Conservation (phyloP, 2,329 filamentous ascomycete species). For the Diaporthe citri region DNA sequence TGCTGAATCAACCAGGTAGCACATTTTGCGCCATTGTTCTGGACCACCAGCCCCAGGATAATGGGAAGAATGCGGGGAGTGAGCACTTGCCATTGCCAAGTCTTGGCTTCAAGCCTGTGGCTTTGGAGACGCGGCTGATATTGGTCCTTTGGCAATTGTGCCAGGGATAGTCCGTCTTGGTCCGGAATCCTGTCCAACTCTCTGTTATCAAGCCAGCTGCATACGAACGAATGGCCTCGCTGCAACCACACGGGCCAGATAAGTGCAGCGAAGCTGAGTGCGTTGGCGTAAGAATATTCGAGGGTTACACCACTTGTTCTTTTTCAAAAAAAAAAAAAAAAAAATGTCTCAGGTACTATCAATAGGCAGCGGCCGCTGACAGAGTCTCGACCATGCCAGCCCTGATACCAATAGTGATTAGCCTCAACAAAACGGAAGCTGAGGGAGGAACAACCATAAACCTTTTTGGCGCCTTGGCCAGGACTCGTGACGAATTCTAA, state of each 20-base stretch:
- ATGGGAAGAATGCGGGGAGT: slow-evolving; percentile 26
- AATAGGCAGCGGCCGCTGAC: slow-evolving; percentile 1
- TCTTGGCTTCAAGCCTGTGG: slow-evolving; percentile 26
- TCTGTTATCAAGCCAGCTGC: slow-evolving; percentile 24
- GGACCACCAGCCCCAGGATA: slow-evolving; percentile 4
- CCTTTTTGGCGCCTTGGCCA: slow-evolving; percentile 31
- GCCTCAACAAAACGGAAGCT: slow-evolving; percentile 12
- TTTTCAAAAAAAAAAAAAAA: neutral
- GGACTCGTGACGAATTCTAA: slow-evolving; percentile 19
- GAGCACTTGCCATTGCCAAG: slow-evolving; percentile 28
- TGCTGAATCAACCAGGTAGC: neutral
- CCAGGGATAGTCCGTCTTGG: slow-evolving; percentile 28
- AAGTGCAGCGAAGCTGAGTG: neutral
- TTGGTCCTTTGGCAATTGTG: neutral
- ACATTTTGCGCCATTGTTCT: slow-evolving; percentile 15
- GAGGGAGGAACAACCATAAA: slow-evolving; percentile 6
- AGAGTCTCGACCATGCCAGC: neutral
- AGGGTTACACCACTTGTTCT: neutral
- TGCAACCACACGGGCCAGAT: neutral
- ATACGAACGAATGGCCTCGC: neutral
- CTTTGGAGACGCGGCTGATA: slow-evolving; percentile 25
- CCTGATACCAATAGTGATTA: neutral
- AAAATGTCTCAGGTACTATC: neutral
- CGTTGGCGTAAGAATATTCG: neutral
- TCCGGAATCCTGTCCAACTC: slow-evolving; percentile 20